Percentiles rank a stretch among this genome's conserved stretches.
Conservation (phyloP, 1,139 yeast species). For the Candida sanyaensis region DNA sequence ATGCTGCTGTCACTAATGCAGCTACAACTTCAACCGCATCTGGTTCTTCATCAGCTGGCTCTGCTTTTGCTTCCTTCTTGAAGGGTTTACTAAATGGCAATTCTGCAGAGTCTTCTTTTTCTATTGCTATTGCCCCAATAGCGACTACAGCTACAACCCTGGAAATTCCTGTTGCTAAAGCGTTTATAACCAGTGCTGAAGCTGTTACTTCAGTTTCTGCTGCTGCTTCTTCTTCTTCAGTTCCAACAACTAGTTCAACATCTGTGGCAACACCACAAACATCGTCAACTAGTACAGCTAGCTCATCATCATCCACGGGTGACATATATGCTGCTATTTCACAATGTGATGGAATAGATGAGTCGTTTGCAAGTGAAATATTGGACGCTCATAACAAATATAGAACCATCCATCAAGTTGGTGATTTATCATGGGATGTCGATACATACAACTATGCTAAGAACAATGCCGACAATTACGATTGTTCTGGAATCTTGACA, state of each 20-base stretch:
- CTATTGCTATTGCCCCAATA: slow-evolving; percentile 8
- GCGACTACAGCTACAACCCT: not conserved
- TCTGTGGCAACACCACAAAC: slow-evolving; percentile 1
- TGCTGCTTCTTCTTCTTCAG: slow-evolving; percentile 3
- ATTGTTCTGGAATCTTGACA: slow-evolving; percentile 65
- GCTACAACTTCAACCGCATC: slow-evolving; percentile 10
- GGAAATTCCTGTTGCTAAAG: not conserved
- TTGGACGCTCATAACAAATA: slow-evolving; percentile 53
- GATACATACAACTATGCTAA: slow-evolving; percentile 67
- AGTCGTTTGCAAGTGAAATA: slow-evolving; percentile 30
- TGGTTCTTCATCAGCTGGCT: slow-evolving; percentile 5
- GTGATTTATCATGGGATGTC: slow-evolving; percentile 61
- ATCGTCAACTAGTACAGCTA: slow-evolving; percentile 5
- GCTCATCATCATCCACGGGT: slow-evolving; percentile 16
- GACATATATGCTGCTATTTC: slow-evolving; percentile 28
- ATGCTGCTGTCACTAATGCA: slow-evolving; percentile 5
- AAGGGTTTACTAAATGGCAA: not conserved
- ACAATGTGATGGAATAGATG: slow-evolving; percentile 21
- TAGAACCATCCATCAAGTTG: slow-evolving; percentile 65
- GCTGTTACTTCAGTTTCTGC: too few species aligned
- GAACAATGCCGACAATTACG: slow-evolving; percentile 65
- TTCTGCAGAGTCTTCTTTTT: slow-evolving; percentile 2
- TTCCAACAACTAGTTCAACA: slow-evolving; percentile 6
- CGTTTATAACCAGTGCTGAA: not conserved
- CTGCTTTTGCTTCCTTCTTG: slow-evolving; percentile 4